A percentile compares a stretch with the other conserved stretches of the same genome.
phyloP scores from a whole-genome alignment of 164 flowering plant genomes.

The Aristolochia fimbriata region DNA sequence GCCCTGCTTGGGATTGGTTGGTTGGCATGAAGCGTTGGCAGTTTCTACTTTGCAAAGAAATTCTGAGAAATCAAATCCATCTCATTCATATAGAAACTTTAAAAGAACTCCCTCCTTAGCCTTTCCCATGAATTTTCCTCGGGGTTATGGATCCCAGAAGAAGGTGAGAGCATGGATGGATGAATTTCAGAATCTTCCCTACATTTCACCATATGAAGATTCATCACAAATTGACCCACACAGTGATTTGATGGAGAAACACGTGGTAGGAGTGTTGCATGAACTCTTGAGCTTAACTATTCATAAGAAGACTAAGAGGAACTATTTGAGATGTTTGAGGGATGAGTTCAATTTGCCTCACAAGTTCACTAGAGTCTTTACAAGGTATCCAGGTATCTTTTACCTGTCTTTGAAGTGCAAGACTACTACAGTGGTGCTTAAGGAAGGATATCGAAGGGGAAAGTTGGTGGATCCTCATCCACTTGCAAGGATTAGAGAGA shows the following conservation, averaged over 20 bases:
- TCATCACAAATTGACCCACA: constrained; percentile 52
- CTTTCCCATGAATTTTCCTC: constrained; percentile 82
- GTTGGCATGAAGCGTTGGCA: constrained; percentile 65
- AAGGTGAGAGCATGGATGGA: constrained; percentile 96
- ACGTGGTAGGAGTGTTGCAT: constrained; percentile 86
- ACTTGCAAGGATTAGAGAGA: constrained; percentile 50
- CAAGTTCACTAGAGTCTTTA: constrained; percentile 78
- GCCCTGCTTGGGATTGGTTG: constrained; percentile 33
- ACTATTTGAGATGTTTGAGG: constrained; percentile 77
- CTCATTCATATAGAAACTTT: constrained; percentile 33
- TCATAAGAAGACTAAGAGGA: constrained; percentile 91
- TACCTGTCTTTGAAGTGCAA: constrained; percentile 94
- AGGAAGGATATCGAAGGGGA: constrained; percentile 72
- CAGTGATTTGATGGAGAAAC: constrained; percentile 96
- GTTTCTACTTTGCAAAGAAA: constrained; percentile 65
- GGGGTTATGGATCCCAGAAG: constrained; percentile 78
- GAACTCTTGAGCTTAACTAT: constrained; percentile 80
- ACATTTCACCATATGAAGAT: constrained; percentile 91
- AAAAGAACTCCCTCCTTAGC: constrained; percentile 50
- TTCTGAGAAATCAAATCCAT: constrained; percentile 31
- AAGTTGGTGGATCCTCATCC: constrained; percentile 76
- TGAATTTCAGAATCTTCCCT: constrained; percentile 85
- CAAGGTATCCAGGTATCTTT: constrained; percentile 92
- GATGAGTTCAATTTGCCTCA: constrained; percentile 78
- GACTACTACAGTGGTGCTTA: constrained; percentile 74